Conservation (phyloP, 2,329 filamentous ascomycete species). For the Cladosporium velox region DNA sequence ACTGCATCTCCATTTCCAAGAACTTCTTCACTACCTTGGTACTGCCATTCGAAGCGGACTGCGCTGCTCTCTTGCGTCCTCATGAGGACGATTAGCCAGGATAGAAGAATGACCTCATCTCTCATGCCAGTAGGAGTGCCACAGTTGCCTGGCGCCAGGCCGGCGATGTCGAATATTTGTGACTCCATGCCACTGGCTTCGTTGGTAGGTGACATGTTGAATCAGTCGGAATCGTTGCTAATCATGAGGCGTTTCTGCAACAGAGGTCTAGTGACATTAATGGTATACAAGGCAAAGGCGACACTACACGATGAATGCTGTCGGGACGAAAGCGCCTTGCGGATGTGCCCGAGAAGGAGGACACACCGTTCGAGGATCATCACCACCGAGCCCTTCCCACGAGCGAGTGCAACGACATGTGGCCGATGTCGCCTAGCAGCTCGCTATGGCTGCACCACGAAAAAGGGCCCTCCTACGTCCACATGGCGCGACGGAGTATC, state of each 20-base stretch:
- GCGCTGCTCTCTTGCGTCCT: slow-evolving; percentile 45
- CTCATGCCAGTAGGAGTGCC: slow-evolving; percentile 39
- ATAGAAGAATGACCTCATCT: slow-evolving; percentile 46
- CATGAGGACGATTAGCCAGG: slow-evolving; percentile 50
- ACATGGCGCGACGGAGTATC: slow-evolving; percentile 5
- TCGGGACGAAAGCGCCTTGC: neutral
- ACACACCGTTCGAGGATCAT: neutral
- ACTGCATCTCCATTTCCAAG: slow-evolving; percentile 24
- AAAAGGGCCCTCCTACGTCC: neutral
- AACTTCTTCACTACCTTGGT: slow-evolving; percentile 27
- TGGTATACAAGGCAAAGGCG: slow-evolving; percentile 1
- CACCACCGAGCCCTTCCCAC: neutral
- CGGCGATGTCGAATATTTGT: slow-evolving; percentile 24
- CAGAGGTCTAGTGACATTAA: neutral
- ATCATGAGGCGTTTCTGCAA: neutral
- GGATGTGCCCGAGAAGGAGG: slow-evolving; percentile 13
- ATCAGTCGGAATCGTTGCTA: neutral
- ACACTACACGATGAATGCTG: neutral
- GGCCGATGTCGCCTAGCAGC: slow-evolving; percentile 16
- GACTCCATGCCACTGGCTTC: slow-evolving; percentile 11
- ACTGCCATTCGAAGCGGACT: slow-evolving; percentile 45
- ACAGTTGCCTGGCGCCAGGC: slow-evolving; percentile 32
- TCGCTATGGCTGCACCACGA: neutral
- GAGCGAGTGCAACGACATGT: neutral
- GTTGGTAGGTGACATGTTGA: neutral